These are phyloP conservation scores for Miscanthus lutarioriparius DNA, from an alignment of 176 grass and related monocot genomes.

Conservation along the genomic window DNA sequence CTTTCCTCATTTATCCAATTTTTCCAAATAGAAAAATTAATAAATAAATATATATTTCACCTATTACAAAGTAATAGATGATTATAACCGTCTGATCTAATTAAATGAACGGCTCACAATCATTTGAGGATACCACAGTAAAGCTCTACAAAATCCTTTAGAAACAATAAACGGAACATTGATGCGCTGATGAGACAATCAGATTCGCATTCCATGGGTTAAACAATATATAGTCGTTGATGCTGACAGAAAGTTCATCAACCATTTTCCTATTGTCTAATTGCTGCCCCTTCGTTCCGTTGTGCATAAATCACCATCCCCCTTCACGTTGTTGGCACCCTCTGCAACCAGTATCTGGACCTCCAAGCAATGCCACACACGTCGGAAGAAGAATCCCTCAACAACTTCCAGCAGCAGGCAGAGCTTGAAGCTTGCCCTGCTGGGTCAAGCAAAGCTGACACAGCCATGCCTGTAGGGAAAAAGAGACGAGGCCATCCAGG, in stretches of 20 bases:
- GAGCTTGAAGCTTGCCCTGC: slow-evolving; percentile 20
- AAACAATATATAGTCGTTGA: slow-evolving; percentile 38
- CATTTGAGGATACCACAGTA: too few species aligned
- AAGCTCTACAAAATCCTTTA: background rate
- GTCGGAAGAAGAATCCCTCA: slow-evolving; percentile 57
- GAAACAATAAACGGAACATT: slow-evolving; percentile 38
- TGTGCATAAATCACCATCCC: slow-evolving; percentile 51
- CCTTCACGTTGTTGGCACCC: slow-evolving; percentile 18
- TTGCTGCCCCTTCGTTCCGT: slow-evolving; percentile 17
- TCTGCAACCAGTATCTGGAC: slow-evolving; percentile 22
- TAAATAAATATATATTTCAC: too few species aligned
- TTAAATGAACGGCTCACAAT: too few species aligned
- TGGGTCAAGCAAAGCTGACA: slow-evolving; percentile 46
- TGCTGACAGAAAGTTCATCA: slow-evolving; percentile 36
- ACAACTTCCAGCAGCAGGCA: slow-evolving; percentile 51
- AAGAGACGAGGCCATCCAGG: slow-evolving; percentile 61
- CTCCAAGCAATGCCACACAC: slow-evolving; percentile 55
- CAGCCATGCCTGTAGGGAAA: slow-evolving; percentile 32
- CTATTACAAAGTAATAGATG: too few species aligned
- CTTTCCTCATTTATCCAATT: too few species aligned
- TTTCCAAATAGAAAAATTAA: too few species aligned
- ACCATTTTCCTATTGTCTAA: slow-evolving; percentile 20
- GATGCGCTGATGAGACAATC: slow-evolving; percentile 10
- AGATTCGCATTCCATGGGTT: slow-evolving; percentile 19
- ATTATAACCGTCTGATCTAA: too few species aligned